Evolutionary conservation across 106 monocot genomes (phyloP).

Genomic region (Vanilla planifolia): DNA sequence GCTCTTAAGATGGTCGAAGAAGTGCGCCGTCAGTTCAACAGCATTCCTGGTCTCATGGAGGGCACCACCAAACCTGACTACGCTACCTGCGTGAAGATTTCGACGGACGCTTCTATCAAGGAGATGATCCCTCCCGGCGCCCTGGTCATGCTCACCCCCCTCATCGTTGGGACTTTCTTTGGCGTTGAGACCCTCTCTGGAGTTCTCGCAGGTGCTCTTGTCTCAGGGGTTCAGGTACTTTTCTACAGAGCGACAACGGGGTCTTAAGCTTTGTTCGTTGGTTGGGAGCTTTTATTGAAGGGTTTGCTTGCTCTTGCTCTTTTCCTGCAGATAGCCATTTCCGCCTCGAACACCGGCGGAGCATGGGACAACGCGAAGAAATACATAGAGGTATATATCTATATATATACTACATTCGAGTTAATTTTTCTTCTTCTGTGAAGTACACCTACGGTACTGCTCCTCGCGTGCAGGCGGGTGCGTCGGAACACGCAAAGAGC

Average conservation of each 20-base stretch:
- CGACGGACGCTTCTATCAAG: constrained; percentile 80
- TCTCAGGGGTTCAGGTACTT: constrained; percentile 76
- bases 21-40: constrained; percentile 72
- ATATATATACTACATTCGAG: too few species aligned
- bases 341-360: constrained; percentile 77
- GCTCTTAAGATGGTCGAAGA: constrained; percentile 83
- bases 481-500: constrained; percentile 67
- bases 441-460: background rate
- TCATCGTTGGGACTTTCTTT: constrained; percentile 67
- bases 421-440: background rate
- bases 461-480: constrained; percentile 52
- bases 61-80: constrained; percentile 69
- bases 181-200: constrained; percentile 79
- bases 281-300: background rate
- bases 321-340: constrained; percentile 56
- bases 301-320: background rate
- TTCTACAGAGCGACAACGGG: too few species aligned
- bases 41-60: constrained; percentile 70
- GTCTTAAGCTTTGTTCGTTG: too few species aligned
- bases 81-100: constrained; percentile 75
- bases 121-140: constrained; percentile 91
- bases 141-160: constrained; percentile 73
- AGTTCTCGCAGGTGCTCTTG: constrained; percentile 64
- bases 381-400: constrained; percentile 75
- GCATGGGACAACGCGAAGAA: constrained; percentile 93